Base-by-base conservation (phyloP, 2,329 filamentous ascomycete genomes). In the Exophiala aquamarina region DNA sequence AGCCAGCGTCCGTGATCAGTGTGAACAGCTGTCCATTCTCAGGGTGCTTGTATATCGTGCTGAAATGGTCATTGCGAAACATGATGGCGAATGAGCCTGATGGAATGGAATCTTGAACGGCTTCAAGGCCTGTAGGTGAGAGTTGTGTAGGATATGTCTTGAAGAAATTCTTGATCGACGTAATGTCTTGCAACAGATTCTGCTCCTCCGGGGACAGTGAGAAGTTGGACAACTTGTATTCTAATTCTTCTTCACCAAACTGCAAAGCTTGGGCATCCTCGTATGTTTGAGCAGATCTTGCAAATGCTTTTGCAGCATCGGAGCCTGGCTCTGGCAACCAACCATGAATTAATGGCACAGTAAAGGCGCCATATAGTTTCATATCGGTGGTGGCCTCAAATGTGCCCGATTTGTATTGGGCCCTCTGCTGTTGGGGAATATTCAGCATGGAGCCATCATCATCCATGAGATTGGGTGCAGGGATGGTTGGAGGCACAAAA, bases 21-120 rank as follows among this genome's bases (percentile, higher is more conserved):
- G 87, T 89, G 54, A 92, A 80, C 1, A 97, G 76, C 56, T 87
- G 79, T 32, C 82, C 76, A 1, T 84, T 89, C 35, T 83, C 73
- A 0, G 92, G 89, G 59, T 97, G 89, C 51, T 91, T 89, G 68
- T 95, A 95, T 0, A 98, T 68, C 0, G 92, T 97, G 33, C 89
- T 90, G 63, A 98, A 98, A 65, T 98, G 93, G 62, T 98, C 92
- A 60, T 98, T 98, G 19, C 93, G 82, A 72, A 98, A 98, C 1
- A 98, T 70, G 40, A 98, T 97, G 0, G 89, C 89, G 52, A 96
- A 81, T 1, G 86, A 82, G 2, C 90, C 92, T 1, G 89, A 85
- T 10, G 78, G 72, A 47, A 96, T 77, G 4, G 79, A 83, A 41
- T 81, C 79, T 1, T 77, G 78, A 31, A 97, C 83, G 1, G 87